Conservation (phyloP, 306 rosid species). For the Rosa lucieae region DNA sequence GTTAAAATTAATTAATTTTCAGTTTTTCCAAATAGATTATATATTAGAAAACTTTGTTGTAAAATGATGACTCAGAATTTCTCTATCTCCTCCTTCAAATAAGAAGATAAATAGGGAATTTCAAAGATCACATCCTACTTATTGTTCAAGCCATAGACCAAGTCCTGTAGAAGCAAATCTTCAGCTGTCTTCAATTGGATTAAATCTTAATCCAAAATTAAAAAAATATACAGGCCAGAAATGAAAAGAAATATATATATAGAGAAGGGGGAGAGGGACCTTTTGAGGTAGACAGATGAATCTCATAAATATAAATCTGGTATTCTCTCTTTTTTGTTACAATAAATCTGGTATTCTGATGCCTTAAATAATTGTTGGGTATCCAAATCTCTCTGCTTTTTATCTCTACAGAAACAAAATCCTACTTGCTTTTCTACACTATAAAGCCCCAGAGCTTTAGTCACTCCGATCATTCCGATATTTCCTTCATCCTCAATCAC, state of each 20-base stretch:
- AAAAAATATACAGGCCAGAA: background rate
- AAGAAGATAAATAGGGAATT: background rate
- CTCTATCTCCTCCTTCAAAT: background rate
- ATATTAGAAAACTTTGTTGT: background rate
- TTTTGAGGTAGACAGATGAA: conserved; percentile 36
- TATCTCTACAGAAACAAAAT: background rate
- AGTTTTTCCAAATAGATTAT: background rate
- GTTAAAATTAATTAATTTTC: background rate
- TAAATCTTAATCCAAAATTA: background rate
- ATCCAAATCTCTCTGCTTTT: conserved; percentile 14
- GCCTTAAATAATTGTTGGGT: conserved; percentile 22
- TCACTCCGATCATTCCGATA: conserved; percentile 14
- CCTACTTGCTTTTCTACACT: conserved; percentile 18
- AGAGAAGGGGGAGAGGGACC: background rate
- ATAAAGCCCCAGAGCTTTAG: background rate
- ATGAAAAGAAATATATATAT: background rate
- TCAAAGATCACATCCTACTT: background rate
- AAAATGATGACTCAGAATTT: background rate
- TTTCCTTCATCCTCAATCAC: background rate
- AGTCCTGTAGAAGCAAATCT: background rate
- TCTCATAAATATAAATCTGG: conserved; percentile 44
- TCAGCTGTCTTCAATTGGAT: background rate
- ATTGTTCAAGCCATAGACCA: background rate
- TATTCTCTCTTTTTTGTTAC: background rate
- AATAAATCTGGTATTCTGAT: conserved; percentile 35